Conservation (phyloP, 176 grass and related monocot species). For the Canna indica region DNA sequence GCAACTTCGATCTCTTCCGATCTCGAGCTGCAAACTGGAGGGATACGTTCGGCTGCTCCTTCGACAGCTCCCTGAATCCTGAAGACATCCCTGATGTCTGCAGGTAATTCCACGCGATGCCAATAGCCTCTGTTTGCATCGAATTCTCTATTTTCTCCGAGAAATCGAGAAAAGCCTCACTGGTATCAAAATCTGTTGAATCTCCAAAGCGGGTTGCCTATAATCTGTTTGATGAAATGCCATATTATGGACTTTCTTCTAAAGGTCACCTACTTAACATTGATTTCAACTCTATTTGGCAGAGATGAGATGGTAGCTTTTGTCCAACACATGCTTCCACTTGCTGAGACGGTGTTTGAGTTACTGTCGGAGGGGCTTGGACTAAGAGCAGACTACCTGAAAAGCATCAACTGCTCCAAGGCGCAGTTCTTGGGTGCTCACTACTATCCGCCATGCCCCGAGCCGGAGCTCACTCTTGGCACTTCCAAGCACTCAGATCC, state of each 20-base stretch:
- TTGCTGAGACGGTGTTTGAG: not conserved
- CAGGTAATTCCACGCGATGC: not conserved
- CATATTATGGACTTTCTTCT: too few relatives aligned
- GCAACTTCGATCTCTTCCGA: slow-evolving; percentile 15
- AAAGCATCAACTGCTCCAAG: not conserved
- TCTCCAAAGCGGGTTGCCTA: too few relatives aligned
- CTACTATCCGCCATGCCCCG: slow-evolving; percentile 16
- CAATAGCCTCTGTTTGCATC: too few relatives aligned
- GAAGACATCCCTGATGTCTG: slow-evolving; percentile 4
- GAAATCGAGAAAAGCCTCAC: too few relatives aligned
- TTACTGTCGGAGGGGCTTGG: slow-evolving; percentile 9
- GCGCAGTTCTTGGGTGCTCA: not conserved
- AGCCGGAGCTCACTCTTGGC: slow-evolving; percentile 16
- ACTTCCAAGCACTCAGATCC: slow-evolving; percentile 9
- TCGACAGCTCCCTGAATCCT: not conserved
- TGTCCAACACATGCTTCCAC: not conserved
- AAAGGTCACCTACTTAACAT: too few relatives aligned
- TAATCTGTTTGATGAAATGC: too few relatives aligned
- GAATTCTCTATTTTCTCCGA: too few relatives aligned
- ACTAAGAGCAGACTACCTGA: not conserved
- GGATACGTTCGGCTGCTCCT: slow-evolving; percentile 6
- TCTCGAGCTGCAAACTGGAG: slow-evolving; percentile 19
- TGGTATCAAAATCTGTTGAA: too few relatives aligned
- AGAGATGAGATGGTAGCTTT: not conserved
- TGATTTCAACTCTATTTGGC: too few relatives aligned